Evolutionary conservation across 164 flowering plant species (phyloP).

Genomic region (Magnolia changhungtana): DNA sequence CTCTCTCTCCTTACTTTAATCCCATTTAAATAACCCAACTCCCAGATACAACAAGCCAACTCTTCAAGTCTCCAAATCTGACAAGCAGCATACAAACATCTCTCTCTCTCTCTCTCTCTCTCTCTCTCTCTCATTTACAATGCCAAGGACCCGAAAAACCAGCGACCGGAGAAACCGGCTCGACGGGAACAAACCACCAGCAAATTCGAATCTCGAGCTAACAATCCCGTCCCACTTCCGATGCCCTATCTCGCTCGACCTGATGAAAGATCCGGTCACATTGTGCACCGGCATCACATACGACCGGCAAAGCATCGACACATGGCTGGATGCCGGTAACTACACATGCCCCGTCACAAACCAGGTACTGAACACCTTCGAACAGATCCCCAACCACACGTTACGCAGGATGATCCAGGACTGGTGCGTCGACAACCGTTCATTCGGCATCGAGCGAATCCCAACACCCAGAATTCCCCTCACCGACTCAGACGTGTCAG

Average conservation of each 20-base stretch:
- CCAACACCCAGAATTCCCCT: slow-evolving; percentile 79
- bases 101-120: background rate
- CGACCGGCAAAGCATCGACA: slow-evolving; percentile 74
- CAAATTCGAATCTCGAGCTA: slow-evolving; percentile 25
- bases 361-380: slow-evolving; percentile 35
- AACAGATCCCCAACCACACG: slow-evolving; percentile 69
- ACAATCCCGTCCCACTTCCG: slow-evolving; percentile 54
- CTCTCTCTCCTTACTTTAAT: slow-evolving; percentile 3
- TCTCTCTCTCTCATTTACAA: slow-evolving; percentile 1
- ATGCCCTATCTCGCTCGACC: slow-evolving; percentile 81
- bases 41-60: background rate
- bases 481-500: slow-evolving; percentile 30
- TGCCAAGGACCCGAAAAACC: slow-evolving; percentile 43
- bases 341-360: slow-evolving; percentile 69
- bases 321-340: slow-evolving; percentile 72
- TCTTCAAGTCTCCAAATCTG: background rate
- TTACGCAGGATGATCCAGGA: slow-evolving; percentile 72
- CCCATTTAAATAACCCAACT: background rate
- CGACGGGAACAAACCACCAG: slow-evolving; percentile 12
- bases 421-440: slow-evolving; percentile 71
- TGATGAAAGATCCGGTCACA: slow-evolving; percentile 93
- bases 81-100: background rate
- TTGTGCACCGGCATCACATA: slow-evolving; percentile 77
- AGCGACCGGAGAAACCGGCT: slow-evolving; percentile 20
- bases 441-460: slow-evolving; percentile 63